phyloP scores from a whole-genome alignment of 1,139 yeast genomes.

The Protomyces pachydermus region DNA sequence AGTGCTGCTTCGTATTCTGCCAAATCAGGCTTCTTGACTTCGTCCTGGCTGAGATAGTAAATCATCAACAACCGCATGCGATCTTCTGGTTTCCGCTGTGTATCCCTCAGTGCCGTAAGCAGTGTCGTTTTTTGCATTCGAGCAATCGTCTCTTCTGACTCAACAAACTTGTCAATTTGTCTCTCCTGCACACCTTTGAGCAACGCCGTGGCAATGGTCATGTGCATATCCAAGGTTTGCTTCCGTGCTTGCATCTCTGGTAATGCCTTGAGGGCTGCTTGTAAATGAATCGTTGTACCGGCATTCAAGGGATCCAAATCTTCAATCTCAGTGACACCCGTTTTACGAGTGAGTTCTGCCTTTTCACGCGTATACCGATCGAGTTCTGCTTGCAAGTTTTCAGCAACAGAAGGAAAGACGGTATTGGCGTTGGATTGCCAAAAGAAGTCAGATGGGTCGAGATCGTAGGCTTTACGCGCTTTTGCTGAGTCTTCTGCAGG shows the following conservation, averaged over 20 bases:
- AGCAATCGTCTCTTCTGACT: constrained; percentile 67
- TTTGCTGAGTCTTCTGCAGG: constrained; percentile 25
- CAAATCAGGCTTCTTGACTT: constrained; percentile 56
- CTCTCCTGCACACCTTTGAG: constrained; percentile 79
- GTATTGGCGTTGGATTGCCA: constrained; percentile 79
- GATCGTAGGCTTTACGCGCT: constrained; percentile 57
- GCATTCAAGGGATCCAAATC: constrained; percentile 48
- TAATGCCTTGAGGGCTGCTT: constrained; percentile 82
- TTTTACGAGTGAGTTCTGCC: constrained; percentile 69
- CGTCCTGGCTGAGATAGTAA: constrained; percentile 54
- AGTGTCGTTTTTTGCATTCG: constrained; percentile 48
- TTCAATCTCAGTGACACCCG: constrained; percentile 62
- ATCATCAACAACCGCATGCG: constrained; percentile 84
- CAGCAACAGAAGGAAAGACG: constrained; percentile 98
- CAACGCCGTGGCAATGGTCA: constrained; percentile 85
- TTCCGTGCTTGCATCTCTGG: constrained; percentile 91
- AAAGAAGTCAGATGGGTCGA: constrained; percentile 88
- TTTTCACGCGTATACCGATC: constrained; percentile 81
- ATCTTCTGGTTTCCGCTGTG: constrained; percentile 56
- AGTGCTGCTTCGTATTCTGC: constrained; percentile 63
- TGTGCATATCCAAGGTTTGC: constrained; percentile 87
- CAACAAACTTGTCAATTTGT: constrained; percentile 82
- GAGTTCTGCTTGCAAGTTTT: constrained; percentile 80
- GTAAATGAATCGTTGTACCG: constrained; percentile 64
- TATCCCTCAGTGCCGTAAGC: constrained; percentile 43